phyloP scores from a whole-genome alignment of 495 filamentous ascomycete species.

The Pseudotulostoma volvatum region DNA sequence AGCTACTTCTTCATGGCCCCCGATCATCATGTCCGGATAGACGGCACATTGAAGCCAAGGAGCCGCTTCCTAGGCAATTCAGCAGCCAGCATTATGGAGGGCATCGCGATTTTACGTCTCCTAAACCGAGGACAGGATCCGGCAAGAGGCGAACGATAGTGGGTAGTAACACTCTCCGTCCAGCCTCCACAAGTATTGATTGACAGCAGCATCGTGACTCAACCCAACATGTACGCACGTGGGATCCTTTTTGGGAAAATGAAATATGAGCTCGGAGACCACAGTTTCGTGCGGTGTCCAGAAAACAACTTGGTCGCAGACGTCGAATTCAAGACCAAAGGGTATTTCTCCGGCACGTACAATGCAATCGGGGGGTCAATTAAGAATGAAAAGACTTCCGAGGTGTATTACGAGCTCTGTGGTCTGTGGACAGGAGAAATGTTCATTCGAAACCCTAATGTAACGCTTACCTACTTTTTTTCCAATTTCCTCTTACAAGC shows the following conservation, averaged over 20 bases:
- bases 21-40: constrained; percentile 85
- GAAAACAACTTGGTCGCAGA: constrained; percentile 77
- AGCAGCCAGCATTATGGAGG: constrained; percentile 96
- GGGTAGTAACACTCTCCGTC: constrained; percentile 18
- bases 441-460: too few species aligned
- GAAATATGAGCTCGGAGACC: constrained; percentile 98
- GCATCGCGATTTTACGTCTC: constrained; percentile 71
- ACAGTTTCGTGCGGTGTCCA: constrained; percentile 85
- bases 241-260: constrained; percentile 98
- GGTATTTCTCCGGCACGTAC: constrained; percentile 91
- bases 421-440: constrained; percentile 93
- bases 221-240: constrained; percentile 98
- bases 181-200: constrained; percentile 4
- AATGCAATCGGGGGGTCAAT: constrained; percentile 90
- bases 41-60: constrained; percentile 89
- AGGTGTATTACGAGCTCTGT: constrained; percentile 74
- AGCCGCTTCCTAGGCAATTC: constrained; percentile 96
- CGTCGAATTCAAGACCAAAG: constrained; percentile 97
- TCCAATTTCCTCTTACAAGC: too few species aligned
- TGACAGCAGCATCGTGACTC: constrained; percentile 56
- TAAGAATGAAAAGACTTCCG: constrained; percentile 74
- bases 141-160: constrained; percentile 70
- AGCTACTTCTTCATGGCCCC: constrained; percentile 99
- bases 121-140: constrained; percentile 54
- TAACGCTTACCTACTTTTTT: too few species aligned